A percentile compares a stretch with the other conserved stretches of the same genome.
phyloP scores from a whole-genome alignment of 768 basidiomycete species.

The Boletus pseudopeckii region DNA sequence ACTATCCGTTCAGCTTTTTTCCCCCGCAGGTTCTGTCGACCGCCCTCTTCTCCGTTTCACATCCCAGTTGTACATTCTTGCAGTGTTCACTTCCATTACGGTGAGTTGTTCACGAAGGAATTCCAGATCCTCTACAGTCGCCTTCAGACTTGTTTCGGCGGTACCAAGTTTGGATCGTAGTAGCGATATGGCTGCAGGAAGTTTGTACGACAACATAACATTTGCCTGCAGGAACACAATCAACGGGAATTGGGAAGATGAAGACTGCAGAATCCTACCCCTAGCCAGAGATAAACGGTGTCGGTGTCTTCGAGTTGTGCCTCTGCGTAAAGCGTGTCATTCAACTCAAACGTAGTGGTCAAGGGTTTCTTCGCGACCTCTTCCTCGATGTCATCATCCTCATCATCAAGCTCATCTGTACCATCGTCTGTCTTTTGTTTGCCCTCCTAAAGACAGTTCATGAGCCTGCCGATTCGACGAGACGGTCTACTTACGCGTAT shows the following conservation, averaged over 20 bases:
- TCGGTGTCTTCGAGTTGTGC: constrained; percentile 86
- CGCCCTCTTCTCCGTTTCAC: constrained; percentile 74
- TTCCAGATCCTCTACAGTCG: constrained; percentile 84
- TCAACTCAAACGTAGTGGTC: constrained; percentile 89
- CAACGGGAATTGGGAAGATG: background rate
- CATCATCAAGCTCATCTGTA: constrained; percentile 51
- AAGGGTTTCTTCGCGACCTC: constrained; percentile 46
- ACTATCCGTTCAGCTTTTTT: constrained; percentile 11
- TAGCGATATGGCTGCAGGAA: constrained; percentile 71
- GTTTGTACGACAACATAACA: constrained; percentile 93
- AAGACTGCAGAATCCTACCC: constrained; percentile 50
- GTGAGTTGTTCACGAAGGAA: constrained; percentile 94
- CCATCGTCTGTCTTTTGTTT: constrained; percentile 40
- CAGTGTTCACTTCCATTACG: constrained; percentile 94
- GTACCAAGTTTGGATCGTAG: constrained; percentile 69
- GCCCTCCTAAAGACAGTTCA: constrained; percentile 47
- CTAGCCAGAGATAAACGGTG: constrained; percentile 92
- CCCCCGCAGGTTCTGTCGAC: constrained; percentile 29
- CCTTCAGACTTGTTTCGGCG: constrained; percentile 63
- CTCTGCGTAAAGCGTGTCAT: constrained; percentile 92
- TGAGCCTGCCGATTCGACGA: background rate
- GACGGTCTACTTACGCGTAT: constrained; percentile 50
- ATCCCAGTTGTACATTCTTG: constrained; percentile 95
- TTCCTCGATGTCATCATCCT: constrained; percentile 46
- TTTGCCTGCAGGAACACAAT: constrained; percentile 66